Percentiles rank a stretch among this genome's conserved stretches.
Conservation (phyloP, 768 basidiomycete genomes). For the Paxillus ammoniavirescens region DNA sequence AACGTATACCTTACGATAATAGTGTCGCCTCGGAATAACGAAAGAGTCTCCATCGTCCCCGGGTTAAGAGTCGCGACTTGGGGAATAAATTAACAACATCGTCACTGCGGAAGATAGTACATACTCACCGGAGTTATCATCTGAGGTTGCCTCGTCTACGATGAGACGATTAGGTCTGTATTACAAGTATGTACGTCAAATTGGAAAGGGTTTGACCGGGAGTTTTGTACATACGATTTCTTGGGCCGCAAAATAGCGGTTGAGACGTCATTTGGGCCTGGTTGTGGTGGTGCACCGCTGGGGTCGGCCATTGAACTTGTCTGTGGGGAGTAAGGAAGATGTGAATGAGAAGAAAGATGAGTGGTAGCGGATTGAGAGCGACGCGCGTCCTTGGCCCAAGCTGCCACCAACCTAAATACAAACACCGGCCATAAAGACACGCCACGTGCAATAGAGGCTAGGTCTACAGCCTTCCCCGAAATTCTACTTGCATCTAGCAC, state of each 20-base stretch:
- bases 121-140: conserved; percentile 89
- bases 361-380: conserved; percentile 12
- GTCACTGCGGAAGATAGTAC: not conserved
- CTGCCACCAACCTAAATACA: not conserved
- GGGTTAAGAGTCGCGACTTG: conserved; percentile 93
- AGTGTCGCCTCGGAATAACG: conserved; percentile 95
- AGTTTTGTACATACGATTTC: conserved; percentile 80
- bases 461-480: conserved; percentile 5
- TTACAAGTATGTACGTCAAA: conserved; percentile 14
- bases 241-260: conserved; percentile 96
- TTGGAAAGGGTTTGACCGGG: conserved; percentile 6
- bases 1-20: conserved; percentile 81
- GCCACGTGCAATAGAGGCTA: not conserved
- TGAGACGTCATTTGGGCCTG: conserved; percentile 86
- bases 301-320: conserved; percentile 64
- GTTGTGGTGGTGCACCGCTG: conserved; percentile 78
- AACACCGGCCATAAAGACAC: conserved; percentile 9
- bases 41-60: conserved; percentile 91
- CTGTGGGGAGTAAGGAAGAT: conserved; percentile 4
- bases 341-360: conserved; percentile 13
- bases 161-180: conserved; percentile 93
- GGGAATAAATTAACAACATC: conserved; percentile 12
- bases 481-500: conserved; percentile 1
- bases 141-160: conserved; percentile 89
- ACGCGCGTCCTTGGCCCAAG: conserved; percentile 29